Evolutionary conservation across 169 alveolate species (phyloP), one percentile per base, ranked within the genome.

Genomic region (Eimeria necatrix): DNA sequence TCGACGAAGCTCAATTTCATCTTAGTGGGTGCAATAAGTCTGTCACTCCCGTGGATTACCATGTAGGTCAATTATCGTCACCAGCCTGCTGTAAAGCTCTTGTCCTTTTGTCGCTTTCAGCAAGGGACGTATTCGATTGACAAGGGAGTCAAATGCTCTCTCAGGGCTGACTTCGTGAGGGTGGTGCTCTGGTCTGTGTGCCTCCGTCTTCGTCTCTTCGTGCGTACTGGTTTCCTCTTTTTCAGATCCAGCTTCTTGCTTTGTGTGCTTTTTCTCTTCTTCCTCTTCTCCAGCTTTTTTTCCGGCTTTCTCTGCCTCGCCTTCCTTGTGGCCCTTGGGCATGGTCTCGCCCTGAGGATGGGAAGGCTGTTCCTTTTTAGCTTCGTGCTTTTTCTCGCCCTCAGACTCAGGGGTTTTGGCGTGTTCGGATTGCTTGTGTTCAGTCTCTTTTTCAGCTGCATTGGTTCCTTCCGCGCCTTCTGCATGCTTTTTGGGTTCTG

Each of bases 71-170:
- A 84, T 12, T 1, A 84, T 84, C 26, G 74, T 32, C 32, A 56
- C 52, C 61, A 84, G 78, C 78, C 46, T 53, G 24, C 60, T 32
- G 32, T 49, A 59, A 41, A 84, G 74, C 9, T 84, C 91, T 41
- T 84, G 53, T 22, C 91, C 91, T 84, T 53, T 84, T 26, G 78
- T 49, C 3, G 91, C 56, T 7, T 60, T 84, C 60, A 84, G 91
- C 68, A 84, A 60, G 78, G 64, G 78, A 4, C 78, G 91, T 22
- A 84, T 49, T 32, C 91, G 74, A 18, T n/a, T 41, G 60, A 84
- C 26, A 12, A 84, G 78, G 78, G n/a, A 4, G 51, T 56, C 60
- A 16, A 84, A 56, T 8, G 26, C 70, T 14, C 20, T 22, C 49
- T 80, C 89, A 1, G 49, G 71, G 52, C 71, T 51, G 71, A n/a